These are phyloP conservation scores for Fusarium torreyae DNA, from an alignment of 2,329 filamentous ascomycete species.

Conservation along the genomic window DNA sequence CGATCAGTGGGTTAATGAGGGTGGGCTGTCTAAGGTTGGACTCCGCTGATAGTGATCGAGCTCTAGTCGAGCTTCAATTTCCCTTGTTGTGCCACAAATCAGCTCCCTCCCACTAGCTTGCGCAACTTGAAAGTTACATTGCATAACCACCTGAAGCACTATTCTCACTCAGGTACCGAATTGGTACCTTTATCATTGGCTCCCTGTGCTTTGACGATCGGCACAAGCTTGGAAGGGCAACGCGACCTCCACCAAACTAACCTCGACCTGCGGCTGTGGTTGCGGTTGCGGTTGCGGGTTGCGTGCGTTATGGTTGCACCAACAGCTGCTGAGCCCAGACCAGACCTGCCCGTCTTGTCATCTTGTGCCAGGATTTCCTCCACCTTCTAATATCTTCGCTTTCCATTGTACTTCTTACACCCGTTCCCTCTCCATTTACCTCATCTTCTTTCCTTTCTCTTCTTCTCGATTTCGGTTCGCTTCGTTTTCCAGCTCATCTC, in stretches of 20 bases:
- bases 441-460: slow-evolving; percentile 41
- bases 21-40: slow-evolving; percentile 7
- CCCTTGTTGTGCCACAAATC: slow-evolving; percentile 43
- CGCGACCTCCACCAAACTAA: slow-evolving; percentile 7
- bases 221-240: slow-evolving; percentile 36
- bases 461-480: slow-evolving; percentile 27
- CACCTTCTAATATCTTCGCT: slow-evolving; percentile 34
- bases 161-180: slow-evolving; percentile 7
- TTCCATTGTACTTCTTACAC: slow-evolving; percentile 1
- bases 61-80: slow-evolving; percentile 38
- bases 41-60: slow-evolving; percentile 25
- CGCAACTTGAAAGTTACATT: slow-evolving; percentile 23
- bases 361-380: slow-evolving; percentile 43
- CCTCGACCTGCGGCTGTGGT: slow-evolving; percentile 11
- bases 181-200: slow-evolving; percentile 19
- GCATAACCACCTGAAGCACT: too few relatives aligned
- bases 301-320: slow-evolving; percentile 20
- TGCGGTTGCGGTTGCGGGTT: slow-evolving; percentile 7
- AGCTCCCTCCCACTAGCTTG: slow-evolving; percentile 35
- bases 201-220: slow-evolving; percentile 34
- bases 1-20: slow-evolving; percentile 5
- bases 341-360: slow-evolving; percentile 26
- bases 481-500: slow-evolving; percentile 19
- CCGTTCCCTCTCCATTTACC: slow-evolving; percentile 17
- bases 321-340: slow-evolving; percentile 17